These are phyloP conservation scores for Thelephora aurantiotincta DNA, from an alignment of 768 basidiomycete genomes.

Conservation along the genomic window DNA sequence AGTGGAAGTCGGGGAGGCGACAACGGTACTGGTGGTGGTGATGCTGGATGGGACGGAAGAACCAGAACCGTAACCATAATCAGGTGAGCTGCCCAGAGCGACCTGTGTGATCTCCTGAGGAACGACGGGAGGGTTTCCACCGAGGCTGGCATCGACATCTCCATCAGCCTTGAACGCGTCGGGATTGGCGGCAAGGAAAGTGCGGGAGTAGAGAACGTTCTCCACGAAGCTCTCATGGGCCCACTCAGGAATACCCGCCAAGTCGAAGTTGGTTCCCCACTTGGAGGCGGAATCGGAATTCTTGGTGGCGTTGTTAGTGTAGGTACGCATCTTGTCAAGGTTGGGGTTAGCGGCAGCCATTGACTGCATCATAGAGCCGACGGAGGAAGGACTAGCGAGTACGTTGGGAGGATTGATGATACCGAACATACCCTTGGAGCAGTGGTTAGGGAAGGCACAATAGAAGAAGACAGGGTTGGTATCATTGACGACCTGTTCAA, in stretches of 20 bases:
- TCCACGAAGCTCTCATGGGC: conserved; percentile 32
- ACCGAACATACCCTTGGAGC: conserved; percentile 79
- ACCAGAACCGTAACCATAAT: conserved; percentile 16
- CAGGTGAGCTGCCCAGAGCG: conserved; percentile 12
- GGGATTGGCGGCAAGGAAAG: conserved; percentile 32
- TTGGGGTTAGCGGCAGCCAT: conserved; percentile 28
- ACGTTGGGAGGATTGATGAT: conserved; percentile 55
- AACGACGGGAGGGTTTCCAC: conserved; percentile 37
- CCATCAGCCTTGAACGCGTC: conserved; percentile 38
- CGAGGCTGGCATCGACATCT: conserved; percentile 31
- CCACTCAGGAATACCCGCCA: conserved; percentile 40
- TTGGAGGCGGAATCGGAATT: conserved; percentile 30
- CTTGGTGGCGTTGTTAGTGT: conserved; percentile 33
- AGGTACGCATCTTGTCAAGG: conserved; percentile 39
- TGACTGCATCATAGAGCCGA: conserved; percentile 36
- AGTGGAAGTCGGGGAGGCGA: conserved; percentile 8
- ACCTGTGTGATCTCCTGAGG: conserved; percentile 42
- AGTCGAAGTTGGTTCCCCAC: conserved; percentile 55
- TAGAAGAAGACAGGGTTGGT: conserved; percentile 65
- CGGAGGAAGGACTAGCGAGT: conserved; percentile 29
- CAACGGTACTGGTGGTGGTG: conserved; percentile 12
- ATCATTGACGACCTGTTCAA: conserved; percentile 59
- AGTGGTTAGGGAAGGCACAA: conserved; percentile 59
- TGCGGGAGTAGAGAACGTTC: conserved; percentile 40
- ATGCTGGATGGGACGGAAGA: conserved; percentile 15